These are phyloP conservation scores for Aspergillus pseudoglaucus DNA, from an alignment of 2,329 filamentous ascomycete species.

Conservation along the genomic window DNA sequence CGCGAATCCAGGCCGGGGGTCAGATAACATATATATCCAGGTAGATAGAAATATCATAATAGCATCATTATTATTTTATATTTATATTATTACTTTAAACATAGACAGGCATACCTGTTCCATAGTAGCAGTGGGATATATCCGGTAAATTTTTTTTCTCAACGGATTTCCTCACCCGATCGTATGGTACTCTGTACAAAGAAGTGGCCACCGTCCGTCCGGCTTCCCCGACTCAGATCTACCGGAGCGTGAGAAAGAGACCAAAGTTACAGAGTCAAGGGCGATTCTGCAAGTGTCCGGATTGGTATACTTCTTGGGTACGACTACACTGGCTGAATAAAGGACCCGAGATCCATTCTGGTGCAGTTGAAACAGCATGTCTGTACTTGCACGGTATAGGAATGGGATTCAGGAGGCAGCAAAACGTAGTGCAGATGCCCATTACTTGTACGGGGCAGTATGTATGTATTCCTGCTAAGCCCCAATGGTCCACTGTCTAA, in stretches of 20 bases:
- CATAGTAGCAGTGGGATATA: background rate
- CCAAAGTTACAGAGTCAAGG: background rate
- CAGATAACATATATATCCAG: background rate
- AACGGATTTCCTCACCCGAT: constrained; percentile 4
- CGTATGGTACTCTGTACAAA: background rate
- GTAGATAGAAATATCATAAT: background rate
- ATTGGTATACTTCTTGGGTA: background rate
- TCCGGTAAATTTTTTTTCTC: background rate
- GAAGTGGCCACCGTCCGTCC: background rate
- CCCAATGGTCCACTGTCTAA: background rate
- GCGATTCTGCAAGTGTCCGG: background rate
- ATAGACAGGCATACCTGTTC: too few species aligned
- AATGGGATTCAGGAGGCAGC: background rate
- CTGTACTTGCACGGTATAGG: background rate
- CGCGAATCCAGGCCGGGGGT: background rate
- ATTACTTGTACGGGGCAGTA: background rate
- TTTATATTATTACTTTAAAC: background rate
- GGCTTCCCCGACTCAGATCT: background rate
- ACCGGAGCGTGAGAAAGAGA: background rate
- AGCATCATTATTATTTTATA: background rate
- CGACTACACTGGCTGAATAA: too few species aligned
- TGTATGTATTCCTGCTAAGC: background rate
- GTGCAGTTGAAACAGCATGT: too few species aligned
- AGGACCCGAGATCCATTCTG: too few species aligned
- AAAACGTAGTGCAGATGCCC: background rate